Percentiles rank a stretch among this genome's conserved stretches.
Conservation (phyloP, 371 early-diverging fungal genomes). For the Haplosporangium sp. region DNA sequence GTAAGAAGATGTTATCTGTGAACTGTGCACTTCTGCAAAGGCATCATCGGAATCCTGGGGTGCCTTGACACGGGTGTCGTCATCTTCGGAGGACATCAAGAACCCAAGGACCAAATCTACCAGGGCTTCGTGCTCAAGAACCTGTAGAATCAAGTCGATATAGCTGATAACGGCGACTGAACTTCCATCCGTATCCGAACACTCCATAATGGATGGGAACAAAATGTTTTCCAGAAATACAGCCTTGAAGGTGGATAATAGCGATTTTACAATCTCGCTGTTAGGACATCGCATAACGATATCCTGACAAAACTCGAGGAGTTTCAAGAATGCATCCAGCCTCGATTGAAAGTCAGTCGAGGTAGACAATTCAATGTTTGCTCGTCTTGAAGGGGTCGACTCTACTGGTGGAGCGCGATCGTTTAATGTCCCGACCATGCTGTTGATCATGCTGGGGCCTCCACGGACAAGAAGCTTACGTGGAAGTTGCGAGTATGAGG, state of each 20-base stretch:
- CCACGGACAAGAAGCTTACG: constrained; percentile 75
- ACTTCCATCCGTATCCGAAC: constrained; percentile 93
- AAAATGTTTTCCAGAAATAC: constrained; percentile 89
- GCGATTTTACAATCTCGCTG: constrained; percentile 68
- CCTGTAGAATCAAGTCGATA: constrained; percentile 83
- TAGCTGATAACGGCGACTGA: constrained; percentile 92
- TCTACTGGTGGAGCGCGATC: constrained; percentile 48
- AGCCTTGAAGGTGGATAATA: constrained; percentile 76
- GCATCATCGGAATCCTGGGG: constrained; percentile 34
- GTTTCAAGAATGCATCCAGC: constrained; percentile 81
- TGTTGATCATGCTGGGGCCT: constrained; percentile 61
- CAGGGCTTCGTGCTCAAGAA: constrained; percentile 79
- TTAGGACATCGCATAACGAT: constrained; percentile 85
- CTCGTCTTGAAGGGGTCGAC: constrained; percentile 28
- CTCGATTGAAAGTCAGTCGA: constrained; percentile 78
- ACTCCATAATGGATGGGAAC: constrained; percentile 86
- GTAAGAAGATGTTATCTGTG: constrained; percentile 59
- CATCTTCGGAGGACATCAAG: constrained; percentile 76
- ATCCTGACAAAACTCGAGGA: constrained; percentile 88
- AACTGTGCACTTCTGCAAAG: constrained; percentile 46
- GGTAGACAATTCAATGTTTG: constrained; percentile 63
- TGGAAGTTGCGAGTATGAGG: constrained; percentile 93
- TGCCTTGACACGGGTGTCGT: constrained; percentile 19
- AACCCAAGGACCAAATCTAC: constrained; percentile 81
- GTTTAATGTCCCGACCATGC: constrained; percentile 59